These are phyloP conservation scores for Styphnolobium japonicum DNA, from an alignment of 306 rosid species.

Conservation along the genomic window DNA sequence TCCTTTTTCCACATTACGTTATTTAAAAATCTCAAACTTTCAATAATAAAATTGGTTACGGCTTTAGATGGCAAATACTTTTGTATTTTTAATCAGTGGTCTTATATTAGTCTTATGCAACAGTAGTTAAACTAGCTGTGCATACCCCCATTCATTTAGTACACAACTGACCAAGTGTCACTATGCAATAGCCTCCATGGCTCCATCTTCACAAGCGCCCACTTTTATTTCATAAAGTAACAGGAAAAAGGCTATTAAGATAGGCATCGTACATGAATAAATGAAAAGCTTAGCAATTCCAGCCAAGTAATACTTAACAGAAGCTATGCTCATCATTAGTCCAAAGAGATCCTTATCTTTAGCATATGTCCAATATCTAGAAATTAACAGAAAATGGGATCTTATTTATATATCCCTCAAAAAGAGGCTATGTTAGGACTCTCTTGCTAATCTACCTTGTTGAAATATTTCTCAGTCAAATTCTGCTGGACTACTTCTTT, in stretches of 20 bases:
- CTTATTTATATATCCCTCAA: not conserved
- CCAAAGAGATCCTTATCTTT: not conserved
- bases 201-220: not conserved
- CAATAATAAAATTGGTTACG: not conserved
- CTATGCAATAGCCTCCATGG: too few species aligned
- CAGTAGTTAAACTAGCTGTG: too few species aligned
- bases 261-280: not conserved
- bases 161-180: too few species aligned
- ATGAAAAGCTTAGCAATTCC: not conserved
- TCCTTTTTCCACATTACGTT: not conserved
- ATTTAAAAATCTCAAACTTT: not conserved
- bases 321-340: not conserved
- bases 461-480: slow-evolving; percentile 30
- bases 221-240: not conserved
- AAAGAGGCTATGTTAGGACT: not conserved
- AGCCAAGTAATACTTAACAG: not conserved
- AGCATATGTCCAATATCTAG: not conserved
- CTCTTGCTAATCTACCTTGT: not conserved
- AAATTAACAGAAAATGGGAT: slow-evolving; percentile 4
- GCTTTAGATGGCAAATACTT: too few species aligned
- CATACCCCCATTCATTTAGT: too few species aligned
- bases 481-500: slow-evolving; percentile 37
- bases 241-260: not conserved
- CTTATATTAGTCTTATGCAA: too few species aligned
- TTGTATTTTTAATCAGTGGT: too few species aligned